Evolutionary conservation across 2,329 filamentous ascomycete species (phyloP), one percentile per base, ranked within the genome.

Genomic region (Fusarium beomiforme): DNA sequence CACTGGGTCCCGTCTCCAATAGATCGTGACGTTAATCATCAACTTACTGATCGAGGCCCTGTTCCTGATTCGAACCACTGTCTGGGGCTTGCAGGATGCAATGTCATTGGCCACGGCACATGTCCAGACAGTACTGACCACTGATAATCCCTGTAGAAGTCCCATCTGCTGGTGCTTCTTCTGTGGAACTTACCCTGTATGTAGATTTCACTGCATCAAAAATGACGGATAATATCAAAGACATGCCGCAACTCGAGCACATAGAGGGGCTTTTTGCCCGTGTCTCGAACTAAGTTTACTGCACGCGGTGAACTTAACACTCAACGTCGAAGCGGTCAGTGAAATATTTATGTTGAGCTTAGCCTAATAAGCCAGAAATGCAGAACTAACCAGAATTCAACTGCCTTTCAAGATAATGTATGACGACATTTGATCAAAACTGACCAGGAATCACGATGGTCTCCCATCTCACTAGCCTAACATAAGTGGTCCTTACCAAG

Each of bases 1-100:
- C 72, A 76, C 71, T 68, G 69, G 61, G 49, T 34, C 62, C 44
- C 64, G 62, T 71, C 39, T 67, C 64, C 73, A 75, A 71, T 73
- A 70, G 67, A 69, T 70, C 42, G 60, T 70, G 69, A 67, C 67
- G 57, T 64, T 63, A 41, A 71, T 70, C 53, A 72, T 65, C 31
- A 33, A 46, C 23, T 46, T 23, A 63, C 56, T 50, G 49, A 67
- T 67, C 64, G 64, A 58, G 50, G 62, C 64, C 69, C 69, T 49
- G 69, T 72, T 70, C 69, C 69, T 72, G 69, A 57, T 72, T 69
- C 42, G 50, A 59, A 64, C 66, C 56, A 36, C 49, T 55, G 51
- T 55, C 68, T 36, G 69, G 69, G 69, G 59, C 69, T 56, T 53
- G 26, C 50, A 44, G 46, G n/a, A 24, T 56, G 29, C 14, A 36